phyloP scores from a whole-genome alignment of 257 asterid genomes.

The Solanum peruvianum region DNA sequence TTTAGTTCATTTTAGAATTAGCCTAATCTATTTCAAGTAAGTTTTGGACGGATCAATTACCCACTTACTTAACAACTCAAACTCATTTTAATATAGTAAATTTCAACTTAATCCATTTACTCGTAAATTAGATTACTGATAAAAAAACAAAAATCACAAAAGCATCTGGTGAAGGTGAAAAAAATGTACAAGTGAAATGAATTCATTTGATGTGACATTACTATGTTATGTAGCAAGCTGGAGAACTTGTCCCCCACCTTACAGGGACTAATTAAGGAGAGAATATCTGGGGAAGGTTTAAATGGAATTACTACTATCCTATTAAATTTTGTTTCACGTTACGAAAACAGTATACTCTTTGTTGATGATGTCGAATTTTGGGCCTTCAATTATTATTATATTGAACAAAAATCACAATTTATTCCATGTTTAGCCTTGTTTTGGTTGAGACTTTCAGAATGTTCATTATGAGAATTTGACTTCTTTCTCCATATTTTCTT shows the following conservation, averaged over 20 bases:
- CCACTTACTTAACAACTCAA: too few relatives aligned
- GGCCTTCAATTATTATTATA: not conserved
- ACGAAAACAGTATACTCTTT: not conserved
- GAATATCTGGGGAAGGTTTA: not conserved
- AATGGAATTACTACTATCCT: not conserved
- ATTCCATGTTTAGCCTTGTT: too few relatives aligned
- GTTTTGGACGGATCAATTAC: too few relatives aligned
- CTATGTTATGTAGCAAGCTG: not conserved
- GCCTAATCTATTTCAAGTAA: too few relatives aligned
- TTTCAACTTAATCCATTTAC: too few relatives aligned
- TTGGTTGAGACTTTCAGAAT: too few relatives aligned
- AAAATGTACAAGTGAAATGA: not conserved
- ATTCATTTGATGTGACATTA: not conserved
- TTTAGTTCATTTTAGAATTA: too few relatives aligned
- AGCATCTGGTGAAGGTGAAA: not conserved
- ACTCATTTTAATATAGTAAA: too few relatives aligned
- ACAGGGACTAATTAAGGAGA: not conserved
- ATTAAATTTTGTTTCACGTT: not conserved
- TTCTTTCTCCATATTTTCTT: too few relatives aligned
- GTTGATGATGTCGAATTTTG: accelerated
- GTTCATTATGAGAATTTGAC: too few relatives aligned
- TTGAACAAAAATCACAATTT: too few relatives aligned
- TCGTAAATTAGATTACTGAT: too few relatives aligned
- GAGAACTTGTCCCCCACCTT: not conserved
- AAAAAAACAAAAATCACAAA: not conserved